Percentiles rank a stretch among this genome's conserved stretches.
Conservation (phyloP, 257 asterid genomes). For the Cordia subcordata region DNA sequence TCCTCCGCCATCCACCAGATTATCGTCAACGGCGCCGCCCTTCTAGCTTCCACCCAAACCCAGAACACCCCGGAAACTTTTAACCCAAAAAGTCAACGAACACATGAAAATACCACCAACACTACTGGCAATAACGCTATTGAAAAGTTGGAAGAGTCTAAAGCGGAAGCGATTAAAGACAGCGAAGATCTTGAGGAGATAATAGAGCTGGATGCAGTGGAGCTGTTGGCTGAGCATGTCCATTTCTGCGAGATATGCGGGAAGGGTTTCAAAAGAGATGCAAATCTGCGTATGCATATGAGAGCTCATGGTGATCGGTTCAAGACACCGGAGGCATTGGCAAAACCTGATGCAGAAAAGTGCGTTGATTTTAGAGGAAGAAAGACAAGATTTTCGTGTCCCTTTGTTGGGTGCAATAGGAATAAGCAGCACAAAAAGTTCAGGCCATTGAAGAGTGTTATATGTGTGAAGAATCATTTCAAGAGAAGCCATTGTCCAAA, state of each 20-base stretch:
- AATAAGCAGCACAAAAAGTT: conserved; percentile 74
- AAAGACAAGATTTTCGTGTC: conserved; percentile 69
- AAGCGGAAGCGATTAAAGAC: conserved; percentile 18
- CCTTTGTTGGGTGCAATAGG: conserved; percentile 67
- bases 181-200: conserved; percentile 47
- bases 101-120: background rate
- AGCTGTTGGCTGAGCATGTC: conserved; percentile 76
- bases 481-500: conserved; percentile 95
- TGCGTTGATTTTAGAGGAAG: conserved; percentile 16
- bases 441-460: conserved; percentile 61
- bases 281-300: conserved; percentile 97
- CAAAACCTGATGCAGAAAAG: conserved; percentile 46
- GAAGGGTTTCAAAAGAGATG: conserved; percentile 93
- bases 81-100: background rate
- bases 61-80: background rate
- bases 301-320: conserved; percentile 84
- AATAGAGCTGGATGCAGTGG: conserved; percentile 72
- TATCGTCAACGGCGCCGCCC: conserved; percentile 72
- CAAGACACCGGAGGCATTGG: conserved; percentile 75
- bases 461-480: conserved; percentile 87
- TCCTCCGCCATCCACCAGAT: conserved; percentile 60
- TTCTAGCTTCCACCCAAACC: conserved; percentile 39
- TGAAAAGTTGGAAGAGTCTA: conserved; percentile 7
- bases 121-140: background rate
- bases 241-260: conserved; percentile 90